A percentile compares a stretch with the other conserved stretches of the same genome.
These are phyloP conservation scores for Cryptococcus sp. DNA, from an alignment of 1,284 basidiomycete species.

Conservation along the genomic window DNA sequence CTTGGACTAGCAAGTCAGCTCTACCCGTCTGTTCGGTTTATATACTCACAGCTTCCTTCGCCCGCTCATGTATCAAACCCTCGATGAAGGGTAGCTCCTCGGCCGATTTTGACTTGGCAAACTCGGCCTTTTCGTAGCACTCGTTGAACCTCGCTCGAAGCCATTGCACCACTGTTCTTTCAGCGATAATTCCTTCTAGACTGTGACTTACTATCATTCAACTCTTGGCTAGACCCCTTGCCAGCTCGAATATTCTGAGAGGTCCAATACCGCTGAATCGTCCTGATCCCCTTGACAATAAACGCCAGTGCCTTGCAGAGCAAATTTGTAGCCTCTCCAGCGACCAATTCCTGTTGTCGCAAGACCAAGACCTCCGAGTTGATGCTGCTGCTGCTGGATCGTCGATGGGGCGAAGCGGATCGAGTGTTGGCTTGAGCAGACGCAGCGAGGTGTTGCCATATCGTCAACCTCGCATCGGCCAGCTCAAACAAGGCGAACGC, in stretches of 20 bases:
- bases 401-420: slow-evolving; percentile 23
- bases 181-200: neutral
- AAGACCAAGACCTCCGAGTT: slow-evolving; percentile 52
- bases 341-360: slow-evolving; percentile 65
- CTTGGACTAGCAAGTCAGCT: slow-evolving; percentile 70
- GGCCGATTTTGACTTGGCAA: slow-evolving; percentile 50
- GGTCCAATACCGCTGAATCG: slow-evolving; percentile 48
- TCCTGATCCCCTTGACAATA: slow-evolving; percentile 80
- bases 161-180: slow-evolving; percentile 52
- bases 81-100: slow-evolving; percentile 52
- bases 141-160: slow-evolving; percentile 55
- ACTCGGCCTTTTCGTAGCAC: slow-evolving; percentile 55
- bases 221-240: slow-evolving; percentile 47
- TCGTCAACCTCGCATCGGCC: slow-evolving; percentile 86
- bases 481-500: slow-evolving; percentile 87
- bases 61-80: slow-evolving; percentile 54
- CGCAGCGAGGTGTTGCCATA: slow-evolving; percentile 53
- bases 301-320: slow-evolving; percentile 92
- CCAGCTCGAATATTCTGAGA: slow-evolving; percentile 27
- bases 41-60: slow-evolving; percentile 49
- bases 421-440: slow-evolving; percentile 1
- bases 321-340: slow-evolving; percentile 75
- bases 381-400: slow-evolving; percentile 11
- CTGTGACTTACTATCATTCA: slow-evolving; percentile 51
- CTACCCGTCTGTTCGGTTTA: slow-evolving; percentile 3